Evolutionary conservation across 768 basidiomycete species (phyloP).

Genomic region (Kwoniella sp.): DNA sequence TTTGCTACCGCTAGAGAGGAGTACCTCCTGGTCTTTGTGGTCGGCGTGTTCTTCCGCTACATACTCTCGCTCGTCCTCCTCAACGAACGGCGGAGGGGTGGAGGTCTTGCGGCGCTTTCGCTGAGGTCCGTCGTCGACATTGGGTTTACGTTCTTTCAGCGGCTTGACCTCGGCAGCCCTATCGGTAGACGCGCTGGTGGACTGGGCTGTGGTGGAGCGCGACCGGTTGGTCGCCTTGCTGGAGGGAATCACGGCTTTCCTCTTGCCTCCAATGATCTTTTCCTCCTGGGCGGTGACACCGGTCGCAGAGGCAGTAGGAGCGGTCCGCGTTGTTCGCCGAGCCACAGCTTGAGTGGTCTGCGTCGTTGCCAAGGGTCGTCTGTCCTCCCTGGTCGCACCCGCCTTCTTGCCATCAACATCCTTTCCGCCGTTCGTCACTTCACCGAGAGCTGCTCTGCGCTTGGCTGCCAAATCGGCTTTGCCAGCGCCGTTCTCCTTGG

Average conservation of each 20-base stretch:
- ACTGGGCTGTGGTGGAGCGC: slow-evolving; percentile 34
- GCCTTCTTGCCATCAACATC: slow-evolving; percentile 5
- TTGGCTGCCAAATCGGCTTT: slow-evolving; percentile 14
- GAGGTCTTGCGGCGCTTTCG: slow-evolving; percentile 37
- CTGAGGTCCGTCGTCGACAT: slow-evolving; percentile 20
- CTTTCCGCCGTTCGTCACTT: slow-evolving; percentile 38
- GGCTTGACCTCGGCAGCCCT: slow-evolving; percentile 17
- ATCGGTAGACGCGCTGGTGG: slow-evolving; percentile 14
- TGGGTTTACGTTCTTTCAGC: slow-evolving; percentile 24
- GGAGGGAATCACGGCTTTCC: slow-evolving; percentile 6
- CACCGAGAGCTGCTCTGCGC: slow-evolving; percentile 36
- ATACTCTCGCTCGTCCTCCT: slow-evolving; percentile 60
- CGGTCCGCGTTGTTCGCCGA: slow-evolving; percentile 10
- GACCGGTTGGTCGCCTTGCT: slow-evolving; percentile 20
- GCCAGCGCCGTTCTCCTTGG: background rate
- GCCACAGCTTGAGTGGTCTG: slow-evolving; percentile 8
- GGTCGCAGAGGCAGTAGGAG: background rate
- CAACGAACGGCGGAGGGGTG: slow-evolving; percentile 21
- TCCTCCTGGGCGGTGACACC: slow-evolving; percentile 4
- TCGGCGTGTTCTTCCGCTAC: slow-evolving; percentile 58
- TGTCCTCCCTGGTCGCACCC: slow-evolving; percentile 7
- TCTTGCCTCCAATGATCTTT: slow-evolving; percentile 10
- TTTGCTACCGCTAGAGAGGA: slow-evolving; percentile 32
- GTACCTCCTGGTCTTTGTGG: slow-evolving; percentile 50
- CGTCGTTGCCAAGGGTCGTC: slow-evolving; percentile 21